These are phyloP conservation scores for Trichoderma semiorbis DNA, from an alignment of 2,329 filamentous ascomycete species.

Conservation along the genomic window DNA sequence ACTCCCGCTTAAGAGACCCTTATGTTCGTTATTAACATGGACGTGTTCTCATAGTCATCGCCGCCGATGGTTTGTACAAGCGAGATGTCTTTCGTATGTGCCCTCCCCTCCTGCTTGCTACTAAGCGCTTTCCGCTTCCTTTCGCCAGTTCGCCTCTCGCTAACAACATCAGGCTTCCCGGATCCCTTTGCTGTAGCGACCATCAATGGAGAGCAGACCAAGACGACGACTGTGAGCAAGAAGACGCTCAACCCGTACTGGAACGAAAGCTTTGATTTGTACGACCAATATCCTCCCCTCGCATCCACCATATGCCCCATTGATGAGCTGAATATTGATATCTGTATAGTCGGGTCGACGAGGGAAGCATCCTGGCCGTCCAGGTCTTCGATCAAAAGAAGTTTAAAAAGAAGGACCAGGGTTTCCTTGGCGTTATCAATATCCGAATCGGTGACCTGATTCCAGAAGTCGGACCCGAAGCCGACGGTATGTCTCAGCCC, in stretches of 20 bases:
- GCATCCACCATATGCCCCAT: neutral
- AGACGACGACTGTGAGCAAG: constrained; percentile 96
- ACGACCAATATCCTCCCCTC: constrained; percentile 38
- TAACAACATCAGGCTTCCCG: constrained; percentile 70
- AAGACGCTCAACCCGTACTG: constrained; percentile 99
- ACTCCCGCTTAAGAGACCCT: neutral
- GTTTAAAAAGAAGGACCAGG: constrained; percentile 99
- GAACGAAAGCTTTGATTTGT: constrained; percentile 99
- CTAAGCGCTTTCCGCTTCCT: neutral
- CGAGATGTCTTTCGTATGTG: constrained; percentile 96
- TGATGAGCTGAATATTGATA: constrained; percentile 1
- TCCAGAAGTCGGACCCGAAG: constrained; percentile 74
- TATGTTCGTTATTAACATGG: constrained; percentile 18
- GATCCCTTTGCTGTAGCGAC: constrained; percentile 98
- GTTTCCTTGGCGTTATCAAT: constrained; percentile 96
- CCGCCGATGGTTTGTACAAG: constrained; percentile 97
- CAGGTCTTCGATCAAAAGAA: constrained; percentile 99
- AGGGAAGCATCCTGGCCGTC: constrained; percentile 94
- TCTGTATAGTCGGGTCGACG: constrained; percentile 70
- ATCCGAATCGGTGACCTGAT: constrained; percentile 93
- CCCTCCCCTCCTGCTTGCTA: neutral
- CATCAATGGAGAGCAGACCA: constrained; percentile 95
- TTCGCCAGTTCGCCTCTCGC: neutral
- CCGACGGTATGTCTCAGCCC: constrained; percentile 68
- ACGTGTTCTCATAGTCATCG: constrained; percentile 68